Conservation (phyloP, 345 rosid genomes). For the Pistacia vera region DNA sequence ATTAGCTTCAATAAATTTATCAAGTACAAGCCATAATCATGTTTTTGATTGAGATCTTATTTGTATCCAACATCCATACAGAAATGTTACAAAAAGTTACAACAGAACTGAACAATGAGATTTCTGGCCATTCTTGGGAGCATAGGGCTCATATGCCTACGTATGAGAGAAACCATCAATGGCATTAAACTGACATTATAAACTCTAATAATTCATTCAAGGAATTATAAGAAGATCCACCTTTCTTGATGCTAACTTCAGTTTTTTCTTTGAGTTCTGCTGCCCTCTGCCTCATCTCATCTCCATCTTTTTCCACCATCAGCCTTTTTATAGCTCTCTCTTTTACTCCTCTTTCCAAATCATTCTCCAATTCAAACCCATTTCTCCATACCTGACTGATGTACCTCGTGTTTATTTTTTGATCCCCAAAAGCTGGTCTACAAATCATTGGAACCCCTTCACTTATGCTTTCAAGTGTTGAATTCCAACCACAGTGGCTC, state of each 20-base stretch:
- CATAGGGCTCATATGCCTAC: too few species aligned
- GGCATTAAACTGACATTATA: not conserved
- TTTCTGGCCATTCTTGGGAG: too few species aligned
- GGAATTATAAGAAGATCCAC: slow-evolving; percentile 15
- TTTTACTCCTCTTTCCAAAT: not conserved
- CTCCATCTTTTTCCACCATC: slow-evolving; percentile 6
- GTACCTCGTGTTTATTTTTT: not conserved
- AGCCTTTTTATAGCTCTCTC: slow-evolving; percentile 8
- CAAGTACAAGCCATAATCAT: too few species aligned
- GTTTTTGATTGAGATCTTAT: too few species aligned
- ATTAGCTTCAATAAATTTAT: too few species aligned
- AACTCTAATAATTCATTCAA: slow-evolving; percentile 15
- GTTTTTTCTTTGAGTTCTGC: slow-evolving; percentile 7
- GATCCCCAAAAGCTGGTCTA: slow-evolving; percentile 6
- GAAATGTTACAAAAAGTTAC: too few species aligned
- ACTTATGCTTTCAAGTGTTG: not conserved
- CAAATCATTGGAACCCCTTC: slow-evolving; percentile 17
- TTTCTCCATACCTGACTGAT: not conserved
- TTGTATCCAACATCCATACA: too few species aligned
- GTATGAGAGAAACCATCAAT: too few species aligned
- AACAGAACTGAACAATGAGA: too few species aligned
- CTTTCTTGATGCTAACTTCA: not conserved
- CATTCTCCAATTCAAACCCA: slow-evolving; percentile 9
- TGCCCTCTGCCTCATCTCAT: slow-evolving; percentile 10
- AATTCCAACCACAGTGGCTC: slow-evolving; percentile 22